Base-by-base conservation (phyloP, 139 green algal species). In the Pedinophyceae sp. region DNA sequence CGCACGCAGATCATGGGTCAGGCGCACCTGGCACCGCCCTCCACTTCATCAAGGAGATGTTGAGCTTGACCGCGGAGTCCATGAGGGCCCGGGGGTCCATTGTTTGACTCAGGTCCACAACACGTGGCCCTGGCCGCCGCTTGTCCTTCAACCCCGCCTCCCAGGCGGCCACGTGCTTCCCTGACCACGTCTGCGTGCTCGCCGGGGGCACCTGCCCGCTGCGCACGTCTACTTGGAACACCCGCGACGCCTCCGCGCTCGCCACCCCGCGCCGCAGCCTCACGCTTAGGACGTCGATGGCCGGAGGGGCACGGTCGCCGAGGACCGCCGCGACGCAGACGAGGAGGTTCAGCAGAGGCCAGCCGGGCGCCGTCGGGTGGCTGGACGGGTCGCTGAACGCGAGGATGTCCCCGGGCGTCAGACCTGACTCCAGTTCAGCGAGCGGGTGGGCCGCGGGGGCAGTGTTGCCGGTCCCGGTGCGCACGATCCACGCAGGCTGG, bases 1-100 rank as follows among this genome's bases (percentile, higher is more conserved):
- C n/a, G n/a, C n/a, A n/a, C n/a, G n/a, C n/a, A n/a, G n/a, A n/a
- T n/a, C n/a, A n/a, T n/a, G n/a, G n/a, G n/a, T n/a, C n/a, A n/a
- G n/a, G n/a, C n/a, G n/a, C 68, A 1, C 58, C 48, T 0, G 86
- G 85, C 20, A 75, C 77, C 7, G 88, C 79, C 4, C 91, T 72
- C 91, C 91, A 99, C 24, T 79, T 70, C 91, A 97, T 97, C 15
- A 99, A 78, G 6, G 78, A 73, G 50, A 99, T 70, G 77, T 97
- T 99, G 16, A 99, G 79, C 49, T 90, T 72, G 25, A 94, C 78
- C 15, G 83, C 83, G 20, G 67, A 66, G 45, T 80, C 54, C 2
- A 60, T 57, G 29, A 86, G 61, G 27, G 55, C 50, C 22, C 46
- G 43, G 0, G 85, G 82, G 61, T 94, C 84, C 69, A 97, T 79